Base-by-base conservation (phyloP, 441 rosid species). In the Melastoma candidum region DNA sequence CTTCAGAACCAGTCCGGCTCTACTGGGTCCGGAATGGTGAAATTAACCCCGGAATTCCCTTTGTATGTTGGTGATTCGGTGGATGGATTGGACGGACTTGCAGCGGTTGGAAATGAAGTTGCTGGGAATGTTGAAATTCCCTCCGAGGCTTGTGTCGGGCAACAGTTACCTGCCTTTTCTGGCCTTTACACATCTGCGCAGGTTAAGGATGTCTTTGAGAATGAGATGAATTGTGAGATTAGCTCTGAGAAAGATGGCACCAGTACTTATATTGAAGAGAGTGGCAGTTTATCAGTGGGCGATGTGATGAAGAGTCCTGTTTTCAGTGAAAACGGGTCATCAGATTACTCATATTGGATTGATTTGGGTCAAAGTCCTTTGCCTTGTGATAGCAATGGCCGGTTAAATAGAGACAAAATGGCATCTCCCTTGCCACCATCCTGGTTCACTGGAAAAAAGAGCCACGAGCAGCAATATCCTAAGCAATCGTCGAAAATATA, bases 21-120 rank as follows among this genome's bases (percentile, higher is more conserved):
- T 50, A 88, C 98, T 7, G 98, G 98, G 14, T 80, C 98, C 4
- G 98, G 98, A 14, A 92, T 92, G 83, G 98, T 92, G 64, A 92
- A 88, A 83, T 83, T 92, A 61, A 85, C 83, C 26, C 98, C 97
- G 1, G 86, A 85, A 56, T 92, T 80, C 71, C 98, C 98, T 39
- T 52, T 85, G 48, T 92, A 85, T 71, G 75, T 83, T 47, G 85
- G 94, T 44, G 98, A 92, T 68, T 92, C 98, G 12, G 70, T 80
- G 24, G 98, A 92, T 65, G 94, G 73, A 58, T 76, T 92, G 36
- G 98, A 92, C 24, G 66, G 77, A 49, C 54, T 87, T 49, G 75
- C 59, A 51, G 87, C 81, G 10, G 56, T 64, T 54, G 81, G 78
- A 45, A 85, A 79, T 60, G 82, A 81, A 45, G 81, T 59, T 41